These are phyloP conservation scores for Neoascochyta sp. DNA, from an alignment of 2,329 filamentous ascomycete species.

Conservation along the genomic window DNA sequence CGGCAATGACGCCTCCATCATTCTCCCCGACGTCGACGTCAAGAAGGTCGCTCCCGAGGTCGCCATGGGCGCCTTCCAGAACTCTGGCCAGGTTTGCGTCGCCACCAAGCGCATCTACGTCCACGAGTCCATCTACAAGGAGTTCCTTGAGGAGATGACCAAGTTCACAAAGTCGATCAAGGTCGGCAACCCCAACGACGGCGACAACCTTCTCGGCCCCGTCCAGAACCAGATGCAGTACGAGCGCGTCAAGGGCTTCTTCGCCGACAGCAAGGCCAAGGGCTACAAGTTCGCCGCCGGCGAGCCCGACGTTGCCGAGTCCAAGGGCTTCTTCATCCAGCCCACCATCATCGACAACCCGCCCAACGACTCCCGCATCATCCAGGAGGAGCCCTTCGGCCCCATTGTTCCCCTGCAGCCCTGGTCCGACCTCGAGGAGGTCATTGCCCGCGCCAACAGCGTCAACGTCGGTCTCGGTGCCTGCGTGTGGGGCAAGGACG, in stretches of 20 bases:
- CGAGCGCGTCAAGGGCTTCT: constrained; percentile 55
- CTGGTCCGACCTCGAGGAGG: constrained; percentile 57
- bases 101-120: constrained; percentile 39
- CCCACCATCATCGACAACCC: constrained; percentile 60
- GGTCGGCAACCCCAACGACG: constrained; percentile 40
- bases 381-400: constrained; percentile 60
- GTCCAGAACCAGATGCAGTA: constrained; percentile 65
- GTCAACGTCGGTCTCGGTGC: constrained; percentile 51
- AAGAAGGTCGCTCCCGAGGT: constrained; percentile 49
- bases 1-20: constrained; percentile 60
- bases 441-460: constrained; percentile 48
- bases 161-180: constrained; percentile 46
- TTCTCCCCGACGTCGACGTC: constrained; percentile 57
- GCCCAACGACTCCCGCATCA: constrained; percentile 54
- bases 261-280: constrained; percentile 54
- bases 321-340: constrained; percentile 56
- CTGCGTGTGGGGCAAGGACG: constrained; percentile 46
- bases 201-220: constrained; percentile 53
- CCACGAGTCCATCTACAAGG: constrained; percentile 39
- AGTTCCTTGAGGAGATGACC: constrained; percentile 41
- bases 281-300: constrained; percentile 55
- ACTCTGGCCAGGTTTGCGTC: constrained; percentile 52
- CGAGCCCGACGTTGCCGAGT: constrained; percentile 28
- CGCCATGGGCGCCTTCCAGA: constrained; percentile 52
- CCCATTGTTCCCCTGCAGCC: constrained; percentile 63